Conservation (phyloP, 2,329 filamentous ascomycete species). For the Fusarium mexicanum region DNA sequence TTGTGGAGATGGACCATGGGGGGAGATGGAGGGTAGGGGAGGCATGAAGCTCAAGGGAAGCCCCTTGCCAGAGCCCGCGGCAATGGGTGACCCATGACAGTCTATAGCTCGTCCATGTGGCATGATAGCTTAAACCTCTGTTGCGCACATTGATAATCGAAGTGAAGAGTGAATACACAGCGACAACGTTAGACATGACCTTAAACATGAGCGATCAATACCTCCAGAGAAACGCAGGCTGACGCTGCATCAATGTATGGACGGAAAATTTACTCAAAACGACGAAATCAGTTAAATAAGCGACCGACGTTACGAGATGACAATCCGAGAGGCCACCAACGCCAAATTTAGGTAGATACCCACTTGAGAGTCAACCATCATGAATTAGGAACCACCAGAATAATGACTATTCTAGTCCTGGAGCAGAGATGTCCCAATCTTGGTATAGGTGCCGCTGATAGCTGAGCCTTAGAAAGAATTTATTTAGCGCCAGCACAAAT, state of each 20-base stretch:
- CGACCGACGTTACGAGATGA: conserved; percentile 30
- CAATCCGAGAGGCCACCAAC: conserved; percentile 17
- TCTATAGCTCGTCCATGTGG: conserved; percentile 20
- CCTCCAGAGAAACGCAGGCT: not conserved
- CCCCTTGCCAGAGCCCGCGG: conserved; percentile 42
- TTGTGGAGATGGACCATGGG: conserved; percentile 37
- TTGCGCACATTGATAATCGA: conserved; percentile 12
- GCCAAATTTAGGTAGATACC: conserved; percentile 14
- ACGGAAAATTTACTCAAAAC: conserved; percentile 17
- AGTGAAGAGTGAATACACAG: conserved; percentile 10
- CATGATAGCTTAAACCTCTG: conserved; percentile 12
- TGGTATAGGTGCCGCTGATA: not conserved
- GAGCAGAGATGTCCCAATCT: not conserved
- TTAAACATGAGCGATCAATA: not conserved
- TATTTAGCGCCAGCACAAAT: not conserved
- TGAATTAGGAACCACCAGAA: conserved; percentile 17
- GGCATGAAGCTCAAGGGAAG: conserved; percentile 34
- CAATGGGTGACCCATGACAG: conserved; percentile 37
- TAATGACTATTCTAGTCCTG: conserved; percentile 5
- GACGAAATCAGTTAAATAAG: conserved; percentile 31
- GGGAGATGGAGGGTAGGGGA: conserved; percentile 12
- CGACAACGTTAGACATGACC: not conserved
- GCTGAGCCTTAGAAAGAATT: not conserved
- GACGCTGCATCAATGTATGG: not conserved
- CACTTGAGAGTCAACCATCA: conserved; percentile 22